A percentile compares a stretch with the other conserved stretches of the same genome.
phyloP scores from a whole-genome alignment of 352 stramenopile species.

The Phytophthora colocasiae region DNA sequence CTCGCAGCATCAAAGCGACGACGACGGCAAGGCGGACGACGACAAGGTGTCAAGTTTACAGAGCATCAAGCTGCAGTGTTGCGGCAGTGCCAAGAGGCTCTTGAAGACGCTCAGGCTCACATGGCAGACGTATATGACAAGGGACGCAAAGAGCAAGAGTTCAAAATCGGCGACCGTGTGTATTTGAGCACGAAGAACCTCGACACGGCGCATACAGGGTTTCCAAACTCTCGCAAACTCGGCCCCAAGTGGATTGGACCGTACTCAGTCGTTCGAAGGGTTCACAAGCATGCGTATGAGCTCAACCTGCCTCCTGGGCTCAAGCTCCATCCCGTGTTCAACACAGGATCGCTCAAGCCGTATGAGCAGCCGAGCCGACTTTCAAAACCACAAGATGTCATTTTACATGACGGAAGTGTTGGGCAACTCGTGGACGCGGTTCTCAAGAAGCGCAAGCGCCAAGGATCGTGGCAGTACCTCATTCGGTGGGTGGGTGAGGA shows the following conservation, averaged over 20 bases:
- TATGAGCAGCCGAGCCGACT: not conserved
- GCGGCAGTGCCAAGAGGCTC: too few relatives aligned
- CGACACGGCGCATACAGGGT: conserved; percentile 1
- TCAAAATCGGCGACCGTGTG: conserved; percentile 1
- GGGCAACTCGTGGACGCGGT: conserved; percentile 6
- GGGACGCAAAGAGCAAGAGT: conserved; percentile 7
- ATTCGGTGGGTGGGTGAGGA: not conserved
- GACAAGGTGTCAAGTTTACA: too few relatives aligned
- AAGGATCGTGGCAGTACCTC: not conserved
- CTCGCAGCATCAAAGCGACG: too few relatives aligned
- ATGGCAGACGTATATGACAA: conserved; percentile 16
- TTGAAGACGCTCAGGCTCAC: not conserved
- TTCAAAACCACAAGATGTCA: not conserved
- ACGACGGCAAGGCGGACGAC: too few relatives aligned
- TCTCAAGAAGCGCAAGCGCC: not conserved
- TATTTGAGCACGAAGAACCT: conserved; percentile 1
- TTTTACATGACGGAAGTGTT: not conserved
- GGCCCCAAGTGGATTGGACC: conserved; percentile 5
- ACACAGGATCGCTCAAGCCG: conserved; percentile 1
- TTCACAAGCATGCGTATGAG: conserved; percentile 3
- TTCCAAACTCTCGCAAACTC: conserved; percentile 2
- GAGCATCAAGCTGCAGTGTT: too few relatives aligned
- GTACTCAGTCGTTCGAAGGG: conserved; percentile 1
- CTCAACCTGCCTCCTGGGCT: conserved; percentile 2
- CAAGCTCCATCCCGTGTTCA: conserved; percentile 6